Conservation (phyloP, 1,139 yeast species). For the Candida sp. region DNA sequence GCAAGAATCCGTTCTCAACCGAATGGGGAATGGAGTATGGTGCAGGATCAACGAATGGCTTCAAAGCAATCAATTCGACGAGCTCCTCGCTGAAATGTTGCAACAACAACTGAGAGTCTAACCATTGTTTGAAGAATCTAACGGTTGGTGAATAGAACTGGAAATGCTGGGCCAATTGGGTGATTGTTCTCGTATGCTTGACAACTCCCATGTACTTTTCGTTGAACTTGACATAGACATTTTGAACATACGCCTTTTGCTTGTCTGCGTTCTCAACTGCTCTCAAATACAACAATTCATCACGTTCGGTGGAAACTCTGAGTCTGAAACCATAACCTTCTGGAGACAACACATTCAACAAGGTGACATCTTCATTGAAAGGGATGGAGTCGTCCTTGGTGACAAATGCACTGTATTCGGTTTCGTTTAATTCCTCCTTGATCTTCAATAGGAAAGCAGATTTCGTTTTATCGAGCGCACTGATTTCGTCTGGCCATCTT, state of each 20-base stretch:
- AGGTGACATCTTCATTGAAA: conserved; percentile 59
- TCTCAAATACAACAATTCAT: conserved; percentile 71
- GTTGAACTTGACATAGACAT: conserved; percentile 65
- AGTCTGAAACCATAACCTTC: conserved; percentile 87
- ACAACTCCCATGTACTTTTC: conserved; percentile 70
- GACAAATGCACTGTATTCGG: conserved; percentile 59
- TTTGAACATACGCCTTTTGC: conserved; percentile 62
- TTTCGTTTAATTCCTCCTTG: conserved; percentile 58
- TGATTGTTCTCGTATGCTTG: conserved; percentile 83
- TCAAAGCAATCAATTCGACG: conserved; percentile 80
- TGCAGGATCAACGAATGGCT: conserved; percentile 86
- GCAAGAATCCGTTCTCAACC: conserved; percentile 78
- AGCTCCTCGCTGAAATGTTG: conserved; percentile 78
- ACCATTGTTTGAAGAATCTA: conserved; percentile 87
- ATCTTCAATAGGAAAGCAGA: conserved; percentile 85
- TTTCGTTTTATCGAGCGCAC: conserved; percentile 87
- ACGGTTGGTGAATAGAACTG: conserved; percentile 82
- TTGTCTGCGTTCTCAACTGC: conserved; percentile 69
- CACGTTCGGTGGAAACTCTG: conserved; percentile 80
- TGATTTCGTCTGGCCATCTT: conserved; percentile 95
- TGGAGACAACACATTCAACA: conserved; percentile 74
- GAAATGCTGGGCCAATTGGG: conserved; percentile 71
- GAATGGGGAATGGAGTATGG: conserved; percentile 84
- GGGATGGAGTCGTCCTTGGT: conserved; percentile 71
- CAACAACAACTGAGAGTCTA: conserved; percentile 70